Evolutionary conservation across 2,329 filamentous ascomycete species (phyloP).

Genomic region (Tolypocladium ovalisporum): DNA sequence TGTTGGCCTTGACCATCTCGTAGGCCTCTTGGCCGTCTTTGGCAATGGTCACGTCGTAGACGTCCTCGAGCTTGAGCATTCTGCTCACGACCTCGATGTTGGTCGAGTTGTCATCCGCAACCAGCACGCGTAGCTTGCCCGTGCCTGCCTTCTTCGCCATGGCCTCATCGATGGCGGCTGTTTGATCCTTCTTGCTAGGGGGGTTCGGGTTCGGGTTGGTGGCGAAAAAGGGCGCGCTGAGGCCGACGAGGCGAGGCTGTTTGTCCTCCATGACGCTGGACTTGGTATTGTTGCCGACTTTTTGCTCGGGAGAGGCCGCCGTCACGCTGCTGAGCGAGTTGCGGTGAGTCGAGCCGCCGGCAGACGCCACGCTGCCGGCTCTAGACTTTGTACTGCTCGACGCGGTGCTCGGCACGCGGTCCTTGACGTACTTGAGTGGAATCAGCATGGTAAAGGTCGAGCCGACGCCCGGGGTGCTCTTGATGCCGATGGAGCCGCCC

Average conservation of each 20-base stretch:
- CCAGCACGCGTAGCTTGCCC: conserved; percentile 65
- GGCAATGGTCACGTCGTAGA: conserved; percentile 82
- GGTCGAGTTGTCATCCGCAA: conserved; percentile 61
- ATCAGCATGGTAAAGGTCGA: conserved; percentile 77
- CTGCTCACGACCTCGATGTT: conserved; percentile 49
- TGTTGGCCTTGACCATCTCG: conserved; percentile 72
- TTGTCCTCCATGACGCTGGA: conserved; percentile 9
- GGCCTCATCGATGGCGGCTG: conserved; percentile 54
- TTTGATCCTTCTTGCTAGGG: conserved; percentile 42
- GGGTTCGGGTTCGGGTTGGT: conserved; percentile 23
- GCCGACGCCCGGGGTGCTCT: conserved; percentile 61
- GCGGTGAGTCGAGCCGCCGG: conserved; percentile 25
- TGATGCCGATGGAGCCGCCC: conserved; percentile 64
- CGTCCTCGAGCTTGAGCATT: conserved; percentile 64
- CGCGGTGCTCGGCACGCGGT: conserved; percentile 40
- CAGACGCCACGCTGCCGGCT: conserved; percentile 32
- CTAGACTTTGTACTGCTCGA: conserved; percentile 43
- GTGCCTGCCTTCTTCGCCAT: conserved; percentile 48
- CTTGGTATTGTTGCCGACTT: conserved; percentile 3
- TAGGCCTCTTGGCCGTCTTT: conserved; percentile 81
- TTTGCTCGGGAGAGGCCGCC: conserved; percentile 4
- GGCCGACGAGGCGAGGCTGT: conserved; percentile 71
- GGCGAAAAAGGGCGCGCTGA: conserved; percentile 74
- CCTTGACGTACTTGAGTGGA: conserved; percentile 65
- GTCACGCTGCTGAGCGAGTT: conserved; percentile 10